Evolutionary conservation across 73 alveolate genomes (phyloP), one percentile per base, ranked within the genome.

Genomic region (Paramecium pentaurelia): DNA sequence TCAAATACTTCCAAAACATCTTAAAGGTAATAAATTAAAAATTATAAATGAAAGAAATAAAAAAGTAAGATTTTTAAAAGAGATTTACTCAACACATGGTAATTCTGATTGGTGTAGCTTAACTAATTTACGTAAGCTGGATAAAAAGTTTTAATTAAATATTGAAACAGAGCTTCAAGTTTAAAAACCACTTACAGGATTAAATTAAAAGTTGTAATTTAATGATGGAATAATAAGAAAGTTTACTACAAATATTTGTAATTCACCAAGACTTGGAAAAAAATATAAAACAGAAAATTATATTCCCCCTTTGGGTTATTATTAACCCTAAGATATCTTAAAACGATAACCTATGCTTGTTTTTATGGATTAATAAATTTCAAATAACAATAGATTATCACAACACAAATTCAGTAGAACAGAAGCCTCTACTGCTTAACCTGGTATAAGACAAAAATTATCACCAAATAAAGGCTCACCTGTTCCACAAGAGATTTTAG

Each of bases 41-140:
- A 28, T 3, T 25, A 64, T n/a, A 2, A 6, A 54, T 40, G 9
- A 54, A 11, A 64, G 84, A 64, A 34, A 11, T 11, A 28, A 28
- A 28, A 64, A 64, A 64, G 84, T 64, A 9, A 64, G 84, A 64
- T 64, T 64, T 34, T 51, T 64, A 3, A 64, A 64, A 28, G 84
- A 64, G 28, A 64, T 64, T 64, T 64, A 64, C 9, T 32, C 84
- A 64, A 27, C 42, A 12, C 51, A 34, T 32, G 84, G 84, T 11
- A 64, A 64, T 34, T 64, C 84, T 32, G 84, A 64, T 64, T 64
- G 84, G 84, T 28, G 84, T 14, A 64, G 84, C 12, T 64, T 64
- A 34, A 64, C 84, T 14, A 28, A 64, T 64, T 64, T 64, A 64
- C 84, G 84, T 32, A 64, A 34, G 42, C 47, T 64, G 12, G 84